Evolutionary conservation across 2,329 filamentous ascomycete genomes (phyloP), one percentile per base, ranked within the genome.

Genomic region (Sphaceloma murrayae): DNA sequence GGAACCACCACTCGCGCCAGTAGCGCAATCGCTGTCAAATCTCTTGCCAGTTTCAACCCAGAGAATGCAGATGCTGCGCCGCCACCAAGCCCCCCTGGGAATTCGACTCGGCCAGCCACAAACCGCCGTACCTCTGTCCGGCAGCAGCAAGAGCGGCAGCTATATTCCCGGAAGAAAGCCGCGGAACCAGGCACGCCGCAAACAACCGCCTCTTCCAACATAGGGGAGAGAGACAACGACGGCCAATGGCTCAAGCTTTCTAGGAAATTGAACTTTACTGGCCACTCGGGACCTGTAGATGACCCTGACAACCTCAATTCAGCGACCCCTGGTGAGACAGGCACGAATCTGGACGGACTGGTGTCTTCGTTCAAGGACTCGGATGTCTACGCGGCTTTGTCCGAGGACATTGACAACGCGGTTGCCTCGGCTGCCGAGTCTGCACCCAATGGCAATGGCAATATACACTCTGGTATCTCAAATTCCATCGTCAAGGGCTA

Each of bases 11-110:
- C 85, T 14, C 81, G 85, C 2, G 84, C 86, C 14, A 94, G 86
- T 66, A 94, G 87, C 58, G 84, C 86, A 7, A 77, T 82, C 48
- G 86, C 85, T 5, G 80, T 94, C 52, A 95, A 95, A 64, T 94
- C 88, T 1, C 82, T 94, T 51, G 80, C 85, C 1, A 95, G 88
- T 60, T 72, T 84, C 26, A 88, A 85, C 46, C 85, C 81, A 24
- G 74, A 72, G 24, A 93, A 83, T 59, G 72, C 80, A 3, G 80
- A 80, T 18, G 82, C 71, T 34, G 42, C 29, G 6, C 42, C 42
- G 24, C 13, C n/a, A n/a, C n/a, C 42, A 10, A 45, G 42, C 21
- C 42, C 42, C 6, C 68, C 71, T 3, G 75, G 80, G 43, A 75
- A 74, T 3, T 74, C 78, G 0, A 67, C 76, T 4, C 74, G 84